Percentiles rank a stretch among this genome's conserved stretches.
These are phyloP conservation scores for Alternaria triticimaculans DNA, from an alignment of 2,329 filamentous ascomycete genomes.

Conservation along the genomic window DNA sequence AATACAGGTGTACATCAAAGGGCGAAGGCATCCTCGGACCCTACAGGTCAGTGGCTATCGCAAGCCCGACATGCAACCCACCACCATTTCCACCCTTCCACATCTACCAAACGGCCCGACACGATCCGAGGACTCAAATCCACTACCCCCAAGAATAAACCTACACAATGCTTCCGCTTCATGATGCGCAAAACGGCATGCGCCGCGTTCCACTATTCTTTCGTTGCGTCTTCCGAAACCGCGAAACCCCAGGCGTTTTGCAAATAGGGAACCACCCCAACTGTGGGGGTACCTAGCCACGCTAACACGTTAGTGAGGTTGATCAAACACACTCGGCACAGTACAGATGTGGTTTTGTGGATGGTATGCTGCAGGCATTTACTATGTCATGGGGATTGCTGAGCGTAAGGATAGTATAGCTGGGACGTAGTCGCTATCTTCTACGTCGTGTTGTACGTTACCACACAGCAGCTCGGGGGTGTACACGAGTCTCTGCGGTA, in stretches of 20 bases:
- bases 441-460: not conserved
- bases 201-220: not conserved
- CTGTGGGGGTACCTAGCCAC: not conserved
- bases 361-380: not conserved
- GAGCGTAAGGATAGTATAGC: not conserved
- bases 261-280: not conserved
- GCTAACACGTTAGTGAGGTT: not conserved
- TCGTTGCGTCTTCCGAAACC: slow-evolving; percentile 1
- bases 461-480: not conserved
- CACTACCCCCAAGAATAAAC: not conserved
- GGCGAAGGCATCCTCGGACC: not conserved
- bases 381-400: not conserved
- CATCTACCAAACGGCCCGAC: not conserved
- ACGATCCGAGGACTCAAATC: too few species aligned
- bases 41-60: not conserved
- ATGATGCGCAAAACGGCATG: not conserved
- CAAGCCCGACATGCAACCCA: not conserved
- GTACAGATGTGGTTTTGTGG: not conserved
- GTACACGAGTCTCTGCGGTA: not conserved
- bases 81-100: not conserved
- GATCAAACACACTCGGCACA: not conserved
- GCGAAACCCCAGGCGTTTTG: slow-evolving; percentile 4
- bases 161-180: not conserved
- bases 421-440: not conserved
- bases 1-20: not conserved